Conservation (phyloP, 805 yeast species). For the Candida railenensis region DNA sequence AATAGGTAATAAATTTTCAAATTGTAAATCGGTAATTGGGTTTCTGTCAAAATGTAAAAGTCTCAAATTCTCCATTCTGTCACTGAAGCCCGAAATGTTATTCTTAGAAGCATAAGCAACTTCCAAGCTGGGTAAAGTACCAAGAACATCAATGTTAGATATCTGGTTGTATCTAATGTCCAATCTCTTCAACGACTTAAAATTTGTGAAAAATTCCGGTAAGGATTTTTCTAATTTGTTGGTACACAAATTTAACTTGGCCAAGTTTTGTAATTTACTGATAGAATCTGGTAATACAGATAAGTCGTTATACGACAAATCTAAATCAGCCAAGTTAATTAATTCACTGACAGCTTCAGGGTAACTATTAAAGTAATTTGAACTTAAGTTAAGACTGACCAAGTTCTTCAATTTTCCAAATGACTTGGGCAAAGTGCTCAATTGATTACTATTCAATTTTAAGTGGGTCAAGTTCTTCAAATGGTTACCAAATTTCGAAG, state of each 20-base stretch:
- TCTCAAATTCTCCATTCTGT: conserved; percentile 59
- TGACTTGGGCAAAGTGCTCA: conserved; percentile 58
- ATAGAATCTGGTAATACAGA: conserved; percentile 59
- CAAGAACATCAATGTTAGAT: conserved; percentile 54
- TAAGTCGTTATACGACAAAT: conserved; percentile 79
- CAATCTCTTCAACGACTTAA: conserved; percentile 61
- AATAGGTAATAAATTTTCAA: conserved; percentile 52
- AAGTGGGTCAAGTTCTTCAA: conserved; percentile 56
- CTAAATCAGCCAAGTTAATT: conserved; percentile 60
- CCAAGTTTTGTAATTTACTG: conserved; percentile 57
- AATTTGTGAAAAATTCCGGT: conserved; percentile 51
- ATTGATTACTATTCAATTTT: conserved; percentile 73
- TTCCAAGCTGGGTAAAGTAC: conserved; percentile 60
- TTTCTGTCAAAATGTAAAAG: conserved; percentile 75
- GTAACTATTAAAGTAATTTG: conserved; percentile 62
- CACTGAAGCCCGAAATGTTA: conserved; percentile 67
- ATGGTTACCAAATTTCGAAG: conserved; percentile 52
- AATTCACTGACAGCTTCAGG: conserved; percentile 69
- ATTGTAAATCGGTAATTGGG: conserved; percentile 72
- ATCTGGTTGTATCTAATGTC: conserved; percentile 74
- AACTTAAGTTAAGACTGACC: conserved; percentile 68
- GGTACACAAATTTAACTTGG: conserved; percentile 71
- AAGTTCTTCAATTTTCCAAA: conserved; percentile 56
- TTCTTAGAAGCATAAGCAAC: conserved; percentile 75
- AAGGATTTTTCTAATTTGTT: conserved; percentile 57